A percentile compares a stretch with the other conserved stretches of the same genome.
phyloP scores from a whole-genome alignment of 208 protist species.

The Trypanosoma mega region DNA sequence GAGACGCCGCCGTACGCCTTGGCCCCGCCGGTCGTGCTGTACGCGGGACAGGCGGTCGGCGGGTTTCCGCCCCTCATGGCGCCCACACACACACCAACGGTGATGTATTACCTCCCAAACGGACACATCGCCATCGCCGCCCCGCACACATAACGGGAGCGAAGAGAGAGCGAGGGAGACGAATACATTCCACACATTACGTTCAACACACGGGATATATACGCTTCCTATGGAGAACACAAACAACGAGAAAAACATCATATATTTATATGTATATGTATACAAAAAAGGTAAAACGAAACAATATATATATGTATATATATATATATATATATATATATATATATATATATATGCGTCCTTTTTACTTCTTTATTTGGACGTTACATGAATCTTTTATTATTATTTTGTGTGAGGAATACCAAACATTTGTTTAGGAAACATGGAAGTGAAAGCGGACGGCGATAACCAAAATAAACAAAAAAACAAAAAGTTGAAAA shows the following conservation, averaged over 20 bases:
- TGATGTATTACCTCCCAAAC: slow-evolving; percentile 25
- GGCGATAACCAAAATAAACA: slow-evolving; percentile 4
- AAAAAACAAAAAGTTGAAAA: slow-evolving; percentile 6
- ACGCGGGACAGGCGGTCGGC: background rate
- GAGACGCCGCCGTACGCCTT: background rate
- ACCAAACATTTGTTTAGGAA: background rate
- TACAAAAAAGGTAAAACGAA: too few species aligned
- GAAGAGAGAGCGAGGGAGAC: background rate
- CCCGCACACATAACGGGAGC: background rate
- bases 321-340: too few species aligned
- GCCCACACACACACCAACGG: slow-evolving; percentile 3
- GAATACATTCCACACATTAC: background rate
- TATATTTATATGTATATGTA: too few species aligned
- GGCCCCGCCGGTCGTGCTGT: slow-evolving; percentile 2
- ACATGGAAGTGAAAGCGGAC: background rate
- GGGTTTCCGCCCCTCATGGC: background rate
- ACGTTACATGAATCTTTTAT: too few species aligned
- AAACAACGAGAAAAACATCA: too few species aligned
- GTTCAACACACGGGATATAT: too few species aligned
- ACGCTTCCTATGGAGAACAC: too few species aligned
- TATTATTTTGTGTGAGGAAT: too few species aligned
- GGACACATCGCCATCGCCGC: slow-evolving; percentile 9
- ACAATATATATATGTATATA: too few species aligned
- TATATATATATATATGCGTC: too few species aligned
- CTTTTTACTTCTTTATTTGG: too few species aligned